Base-by-base conservation (phyloP, 257 asterid genomes). In the Capsicum baccatum region DNA sequence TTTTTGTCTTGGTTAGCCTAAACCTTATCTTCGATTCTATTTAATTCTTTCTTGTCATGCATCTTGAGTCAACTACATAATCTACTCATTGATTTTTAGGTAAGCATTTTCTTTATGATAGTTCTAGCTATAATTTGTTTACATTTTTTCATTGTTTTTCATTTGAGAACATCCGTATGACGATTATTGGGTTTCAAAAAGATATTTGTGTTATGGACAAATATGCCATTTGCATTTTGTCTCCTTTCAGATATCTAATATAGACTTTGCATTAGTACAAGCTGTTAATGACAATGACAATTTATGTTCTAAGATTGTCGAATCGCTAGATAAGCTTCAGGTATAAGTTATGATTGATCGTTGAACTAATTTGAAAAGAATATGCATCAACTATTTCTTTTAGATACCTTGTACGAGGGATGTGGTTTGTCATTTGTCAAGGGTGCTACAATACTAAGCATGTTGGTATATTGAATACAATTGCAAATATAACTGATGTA, bases 301-400 rank as follows among this genome's bases (percentile, higher is more conserved):
- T 84, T 87, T 96, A 79, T 96, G 92, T 14, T 91, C 97, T 78
- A 93, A 92, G 89, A 92, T 96, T 82, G 98, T 96, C 79, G 97
- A 96, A 91, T 96, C 98, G 78, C 99, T 98, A 2, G 96, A 93
- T 89, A 96, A 96, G 88, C 98, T 96, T 86, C 99, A 96, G 96
- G 98, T 96, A 85, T 44, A 14, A 84, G 33, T 14, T 85, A 57
- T 54, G 15, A 57, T 57, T 5, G 63, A 57, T 7, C 0, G 7
- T 57, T 57, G 63, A 15, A 3, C 21, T 57, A 19, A 19, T 57
- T 15, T 0, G 19, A 16, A 6, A 2, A 57, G 19, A 15, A 19
- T 15, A 16, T 5, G n/a, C 21, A 42, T 26, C 80, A 48, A 74
- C 35, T 74, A 74, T 15, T 37, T 74, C 52, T 33, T 44, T 6